Evolutionary conservation across 352 stramenopile species (phyloP).

Genomic region (Globisporangium nunn): DNA sequence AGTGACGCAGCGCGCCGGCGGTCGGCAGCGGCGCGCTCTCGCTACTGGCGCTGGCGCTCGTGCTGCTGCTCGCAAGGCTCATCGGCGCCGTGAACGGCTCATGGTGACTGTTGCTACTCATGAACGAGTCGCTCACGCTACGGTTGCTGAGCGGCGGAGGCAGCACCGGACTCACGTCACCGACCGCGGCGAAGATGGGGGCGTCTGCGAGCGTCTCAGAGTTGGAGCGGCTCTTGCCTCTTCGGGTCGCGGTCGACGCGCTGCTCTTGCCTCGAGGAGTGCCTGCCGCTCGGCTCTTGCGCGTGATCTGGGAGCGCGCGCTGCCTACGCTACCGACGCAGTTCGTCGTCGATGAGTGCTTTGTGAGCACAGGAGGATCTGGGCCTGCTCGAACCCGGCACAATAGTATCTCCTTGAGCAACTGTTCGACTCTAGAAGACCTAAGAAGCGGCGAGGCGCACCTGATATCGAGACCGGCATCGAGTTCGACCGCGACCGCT

Average conservation of each 20-base stretch:
- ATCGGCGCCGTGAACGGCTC: constrained; percentile 18
- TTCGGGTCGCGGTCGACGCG: constrained; percentile 15
- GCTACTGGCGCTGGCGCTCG: background rate
- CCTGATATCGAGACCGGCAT: constrained; percentile 48
- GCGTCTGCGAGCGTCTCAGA: constrained; percentile 49
- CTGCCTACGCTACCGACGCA: constrained; percentile 1
- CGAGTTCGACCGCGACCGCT: constrained; percentile 68
- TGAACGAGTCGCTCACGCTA: constrained; percentile 29
- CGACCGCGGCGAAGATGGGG: constrained; percentile 15
- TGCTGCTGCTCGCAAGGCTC: background rate
- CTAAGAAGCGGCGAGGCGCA: constrained; percentile 6
- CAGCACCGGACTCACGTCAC: constrained; percentile 25
- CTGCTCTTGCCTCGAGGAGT: constrained; percentile 27
- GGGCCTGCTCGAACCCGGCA: background rate
- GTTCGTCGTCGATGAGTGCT: constrained; percentile 6
- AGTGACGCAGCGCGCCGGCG: background rate
- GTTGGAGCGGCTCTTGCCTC: constrained; percentile 48
- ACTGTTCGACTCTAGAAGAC: no score
- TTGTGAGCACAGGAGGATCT: background rate
- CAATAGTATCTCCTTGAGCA: no score
- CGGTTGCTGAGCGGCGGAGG: constrained; percentile 20
- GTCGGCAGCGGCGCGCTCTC: background rate
- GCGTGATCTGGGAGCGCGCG: constrained; percentile 13
- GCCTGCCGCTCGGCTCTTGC: constrained; percentile 22
- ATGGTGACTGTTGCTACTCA: constrained; percentile 12